Conservation (phyloP, 2,329 filamentous ascomycete genomes). For the Colletotrichum viniferum region DNA sequence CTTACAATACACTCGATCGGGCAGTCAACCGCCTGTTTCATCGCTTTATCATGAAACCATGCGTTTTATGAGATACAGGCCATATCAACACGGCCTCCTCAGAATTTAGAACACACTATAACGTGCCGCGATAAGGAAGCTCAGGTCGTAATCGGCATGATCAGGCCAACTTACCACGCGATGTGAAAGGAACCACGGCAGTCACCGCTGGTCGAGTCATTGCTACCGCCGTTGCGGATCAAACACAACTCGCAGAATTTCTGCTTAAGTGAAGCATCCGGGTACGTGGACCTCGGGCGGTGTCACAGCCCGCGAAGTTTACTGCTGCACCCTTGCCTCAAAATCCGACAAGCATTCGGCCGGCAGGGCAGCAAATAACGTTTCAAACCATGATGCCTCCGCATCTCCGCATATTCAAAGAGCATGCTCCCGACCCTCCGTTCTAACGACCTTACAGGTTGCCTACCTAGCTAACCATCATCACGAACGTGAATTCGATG, state of each 20-base stretch:
- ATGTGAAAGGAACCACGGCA: background rate
- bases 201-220: background rate
- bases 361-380: background rate
- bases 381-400: background rate
- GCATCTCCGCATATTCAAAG: background rate
- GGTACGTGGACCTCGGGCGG: background rate
- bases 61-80: background rate
- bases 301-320: background rate
- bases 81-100: background rate
- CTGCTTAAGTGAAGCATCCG: background rate
- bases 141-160: background rate
- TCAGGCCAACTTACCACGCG: background rate
- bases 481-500: background rate
- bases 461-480: background rate
- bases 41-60: background rate
- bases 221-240: background rate
- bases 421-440: background rate
- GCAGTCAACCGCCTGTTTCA: background rate
- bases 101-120: background rate
- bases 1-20: background rate
- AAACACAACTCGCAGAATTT: background rate
- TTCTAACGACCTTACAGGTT: accelerated
- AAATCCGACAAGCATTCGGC: background rate
- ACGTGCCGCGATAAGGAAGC: background rate
- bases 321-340: background rate